Conservation (phyloP, 2,329 filamentous ascomycete species). For the Phyllosticta citriasiana region DNA sequence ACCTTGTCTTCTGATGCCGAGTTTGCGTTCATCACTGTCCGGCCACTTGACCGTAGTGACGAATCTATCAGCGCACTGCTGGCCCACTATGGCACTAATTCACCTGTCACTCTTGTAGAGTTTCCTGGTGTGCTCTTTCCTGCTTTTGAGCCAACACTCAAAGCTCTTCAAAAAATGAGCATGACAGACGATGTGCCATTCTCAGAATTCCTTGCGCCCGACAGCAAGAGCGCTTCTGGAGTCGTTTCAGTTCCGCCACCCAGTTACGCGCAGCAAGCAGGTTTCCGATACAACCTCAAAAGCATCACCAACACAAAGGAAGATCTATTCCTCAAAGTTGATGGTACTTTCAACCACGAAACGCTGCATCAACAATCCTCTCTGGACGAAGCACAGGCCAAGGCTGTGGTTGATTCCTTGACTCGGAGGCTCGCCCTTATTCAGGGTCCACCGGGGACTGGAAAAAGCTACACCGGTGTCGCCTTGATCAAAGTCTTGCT, state of each 20-base stretch:
- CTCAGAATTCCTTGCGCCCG: conserved; percentile 19
- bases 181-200: conserved; percentile 21
- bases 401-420: conserved; percentile 45
- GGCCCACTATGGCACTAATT: conserved; percentile 7
- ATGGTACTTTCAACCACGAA: conserved; percentile 5
- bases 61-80: conserved; percentile 11
- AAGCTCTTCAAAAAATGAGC: conserved; percentile 15
- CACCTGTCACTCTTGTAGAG: conserved; percentile 16
- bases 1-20: neutral
- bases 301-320: conserved; percentile 9
- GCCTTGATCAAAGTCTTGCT: conserved; percentile 49
- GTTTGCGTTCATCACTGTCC: conserved; percentile 13
- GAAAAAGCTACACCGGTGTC: conserved; percentile 54
- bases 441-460: conserved; percentile 62
- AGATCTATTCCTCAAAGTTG: conserved; percentile 9
- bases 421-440: conserved; percentile 48
- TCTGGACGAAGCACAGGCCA: conserved; percentile 43
- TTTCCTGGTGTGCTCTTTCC: conserved; percentile 20
- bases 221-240: neutral
- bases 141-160: conserved; percentile 21
- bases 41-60: conserved; percentile 13
- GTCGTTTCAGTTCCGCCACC: conserved; percentile 16
- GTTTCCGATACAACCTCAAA: conserved; percentile 17
- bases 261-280: conserved; percentile 16
- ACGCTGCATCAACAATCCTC: conserved; percentile 12